Percentiles rank a stretch among this genome's conserved stretches.
Conservation (phyloP, 768 basidiomycete genomes). For the Leccinellum rugosiceps region DNA sequence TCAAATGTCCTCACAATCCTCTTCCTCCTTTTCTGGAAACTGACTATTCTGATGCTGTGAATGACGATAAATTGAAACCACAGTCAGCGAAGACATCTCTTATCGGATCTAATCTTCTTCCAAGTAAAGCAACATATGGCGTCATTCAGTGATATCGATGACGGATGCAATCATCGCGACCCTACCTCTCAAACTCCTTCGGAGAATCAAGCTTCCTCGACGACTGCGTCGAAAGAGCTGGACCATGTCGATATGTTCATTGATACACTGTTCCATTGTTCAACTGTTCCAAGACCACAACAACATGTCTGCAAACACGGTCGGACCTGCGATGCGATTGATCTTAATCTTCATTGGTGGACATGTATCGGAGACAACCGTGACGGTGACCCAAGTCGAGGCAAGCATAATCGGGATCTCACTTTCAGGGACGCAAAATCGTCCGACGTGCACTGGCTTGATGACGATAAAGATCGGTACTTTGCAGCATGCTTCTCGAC, state of each 20-base stretch:
- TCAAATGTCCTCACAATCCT: no score
- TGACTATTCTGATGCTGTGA: no score
- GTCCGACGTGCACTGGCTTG: background rate
- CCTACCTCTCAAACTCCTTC: background rate
- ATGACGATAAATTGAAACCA: background rate
- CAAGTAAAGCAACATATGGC: background rate
- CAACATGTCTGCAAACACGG: background rate
- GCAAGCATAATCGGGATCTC: background rate
- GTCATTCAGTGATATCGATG: background rate
- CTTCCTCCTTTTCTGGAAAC: no score
- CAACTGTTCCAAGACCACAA: no score
- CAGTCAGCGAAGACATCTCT: background rate
- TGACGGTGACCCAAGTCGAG: background rate
- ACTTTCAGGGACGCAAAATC: background rate
- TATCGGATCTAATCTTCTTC: background rate
- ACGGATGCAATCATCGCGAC: background rate
- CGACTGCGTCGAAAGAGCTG: background rate
- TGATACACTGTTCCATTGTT: background rate
- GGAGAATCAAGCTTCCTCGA: background rate
- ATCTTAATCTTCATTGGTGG: background rate
- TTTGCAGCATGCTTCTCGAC: background rate
- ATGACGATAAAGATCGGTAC: background rate
- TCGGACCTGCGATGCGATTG: background rate
- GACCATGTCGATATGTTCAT: no score
- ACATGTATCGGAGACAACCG: background rate